Evolutionary conservation across 1,284 basidiomycete genomes (phyloP).

Genomic region (Xerocomus cyaneibrunnescens): DNA sequence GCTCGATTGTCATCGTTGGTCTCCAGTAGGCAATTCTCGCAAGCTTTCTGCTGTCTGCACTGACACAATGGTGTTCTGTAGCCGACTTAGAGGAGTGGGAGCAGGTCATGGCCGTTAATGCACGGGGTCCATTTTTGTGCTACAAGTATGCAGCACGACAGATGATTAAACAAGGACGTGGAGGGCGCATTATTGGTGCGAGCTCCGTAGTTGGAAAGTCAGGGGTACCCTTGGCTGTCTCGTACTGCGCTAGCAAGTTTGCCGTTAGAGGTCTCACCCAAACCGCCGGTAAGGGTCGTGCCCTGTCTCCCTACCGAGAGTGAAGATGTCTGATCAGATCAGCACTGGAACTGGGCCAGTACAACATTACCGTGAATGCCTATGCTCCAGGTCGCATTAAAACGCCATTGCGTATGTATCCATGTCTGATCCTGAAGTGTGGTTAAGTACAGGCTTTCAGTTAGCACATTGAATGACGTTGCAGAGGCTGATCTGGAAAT

Average conservation of each 20-base stretch:
- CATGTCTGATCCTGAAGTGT: not conserved
- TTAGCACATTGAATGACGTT: not conserved
- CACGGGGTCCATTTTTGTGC: not conserved
- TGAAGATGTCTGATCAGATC: not conserved
- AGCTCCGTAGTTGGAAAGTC: slow-evolving; percentile 27
- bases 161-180: slow-evolving; percentile 30
- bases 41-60: accelerated
- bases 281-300: slow-evolving; percentile 14
- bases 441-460: not conserved
- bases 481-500: not conserved
- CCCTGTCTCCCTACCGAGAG: not conserved
- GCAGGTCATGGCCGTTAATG: not conserved
- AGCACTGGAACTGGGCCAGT: slow-evolving; percentile 31
- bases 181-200: slow-evolving; percentile 39
- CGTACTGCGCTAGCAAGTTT: slow-evolving; percentile 34
- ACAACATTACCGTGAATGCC: slow-evolving; percentile 10
- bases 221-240: not conserved
- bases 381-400: not conserved
- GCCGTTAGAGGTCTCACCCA: slow-evolving; percentile 34
- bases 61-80: not conserved
- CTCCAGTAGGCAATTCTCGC: not conserved
- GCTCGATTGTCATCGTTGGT: not conserved
- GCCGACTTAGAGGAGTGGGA: slow-evolving; percentile 25
- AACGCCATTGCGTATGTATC: not conserved
- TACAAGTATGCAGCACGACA: not conserved